phyloP scores from a whole-genome alignment of 805 yeast species.

The Hanseniaspora lindneri region DNA sequence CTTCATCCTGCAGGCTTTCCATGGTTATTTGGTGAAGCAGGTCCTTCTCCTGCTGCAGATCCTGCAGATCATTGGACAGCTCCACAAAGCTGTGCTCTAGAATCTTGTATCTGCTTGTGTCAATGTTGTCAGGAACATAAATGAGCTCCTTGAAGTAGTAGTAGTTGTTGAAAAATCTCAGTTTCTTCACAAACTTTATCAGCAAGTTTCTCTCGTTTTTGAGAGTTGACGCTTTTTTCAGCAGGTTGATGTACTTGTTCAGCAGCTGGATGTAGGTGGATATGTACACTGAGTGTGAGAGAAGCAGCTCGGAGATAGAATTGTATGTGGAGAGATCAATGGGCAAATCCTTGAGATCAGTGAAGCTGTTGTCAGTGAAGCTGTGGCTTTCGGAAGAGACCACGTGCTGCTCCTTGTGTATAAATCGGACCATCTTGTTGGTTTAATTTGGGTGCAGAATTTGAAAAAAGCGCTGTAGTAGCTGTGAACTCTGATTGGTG shows the following conservation, averaged over 20 bases:
- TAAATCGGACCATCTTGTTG: not conserved
- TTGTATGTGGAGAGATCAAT: not conserved
- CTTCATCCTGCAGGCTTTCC: constrained; percentile 18
- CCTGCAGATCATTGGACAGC: constrained; percentile 1
- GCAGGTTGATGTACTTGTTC: constrained; percentile 26
- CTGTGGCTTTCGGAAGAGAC: too few relatives aligned
- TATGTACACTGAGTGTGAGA: constrained; percentile 22
- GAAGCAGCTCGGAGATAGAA: not conserved
- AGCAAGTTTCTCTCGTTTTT: constrained; percentile 28
- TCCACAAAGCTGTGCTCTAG: not conserved
- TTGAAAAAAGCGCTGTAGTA: too few relatives aligned
- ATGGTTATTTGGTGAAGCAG: constrained; percentile 17
- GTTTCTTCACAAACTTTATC: constrained; percentile 29
- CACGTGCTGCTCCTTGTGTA: not conserved
- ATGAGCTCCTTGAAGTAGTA: constrained; percentile 11
- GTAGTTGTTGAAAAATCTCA: constrained; percentile 27
- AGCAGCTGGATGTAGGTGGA: constrained; percentile 25
- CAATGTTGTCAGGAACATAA: constrained; percentile 14
- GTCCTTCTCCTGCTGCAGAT: constrained; percentile 4
- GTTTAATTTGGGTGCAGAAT: not conserved
- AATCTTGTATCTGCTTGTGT: constrained; percentile 15
- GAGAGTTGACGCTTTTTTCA: constrained; percentile 25
- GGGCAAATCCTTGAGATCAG: not conserved
- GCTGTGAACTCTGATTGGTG: too few relatives aligned
- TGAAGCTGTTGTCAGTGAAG: too few relatives aligned